These are phyloP conservation scores for Aechmea fasciata DNA, from an alignment of 176 grass and related monocot species.

Conservation along the genomic window DNA sequence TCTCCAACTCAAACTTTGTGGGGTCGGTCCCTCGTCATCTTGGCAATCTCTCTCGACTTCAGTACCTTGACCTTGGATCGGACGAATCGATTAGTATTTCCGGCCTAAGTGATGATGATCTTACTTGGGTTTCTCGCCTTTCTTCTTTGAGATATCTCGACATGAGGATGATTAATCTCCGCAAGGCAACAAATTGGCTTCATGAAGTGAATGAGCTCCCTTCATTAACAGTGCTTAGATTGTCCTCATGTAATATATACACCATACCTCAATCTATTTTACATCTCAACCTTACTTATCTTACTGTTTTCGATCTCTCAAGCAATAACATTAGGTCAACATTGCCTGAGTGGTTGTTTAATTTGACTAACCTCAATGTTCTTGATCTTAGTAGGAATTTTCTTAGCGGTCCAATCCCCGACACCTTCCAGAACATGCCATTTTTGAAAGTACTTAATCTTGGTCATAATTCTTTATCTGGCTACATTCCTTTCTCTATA, in stretches of 20 bases:
- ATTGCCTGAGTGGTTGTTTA: slow-evolving; percentile 28
- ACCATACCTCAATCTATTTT: slow-evolving; percentile 14
- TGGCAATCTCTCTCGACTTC: slow-evolving; percentile 21
- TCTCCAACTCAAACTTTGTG: slow-evolving; percentile 7
- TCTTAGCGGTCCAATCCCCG: slow-evolving; percentile 7
- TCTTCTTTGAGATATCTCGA: slow-evolving; percentile 18
- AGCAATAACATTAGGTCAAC: slow-evolving; percentile 16
- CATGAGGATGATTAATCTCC: slow-evolving; percentile 1
- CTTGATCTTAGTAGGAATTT: slow-evolving; percentile 11
- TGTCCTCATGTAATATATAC: slow-evolving; percentile 1
- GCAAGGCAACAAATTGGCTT: slow-evolving; percentile 10
- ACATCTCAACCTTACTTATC: slow-evolving; percentile 20
- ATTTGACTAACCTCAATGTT: slow-evolving; percentile 16
- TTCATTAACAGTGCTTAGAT: slow-evolving; percentile 2
- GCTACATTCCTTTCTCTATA: not conserved
- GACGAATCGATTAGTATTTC: not conserved
- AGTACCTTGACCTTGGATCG: slow-evolving; percentile 10
- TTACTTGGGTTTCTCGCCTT: slow-evolving; percentile 16
- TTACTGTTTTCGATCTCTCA: slow-evolving; percentile 25
- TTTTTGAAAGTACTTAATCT: not conserved
- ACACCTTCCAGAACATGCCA: slow-evolving; percentile 3
- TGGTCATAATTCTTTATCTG: not conserved
- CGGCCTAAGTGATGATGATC: not conserved
- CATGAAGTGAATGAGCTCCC: slow-evolving; percentile 7
- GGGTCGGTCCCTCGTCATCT: slow-evolving; percentile 25